These are phyloP conservation scores for Cytidiella melzeri DNA, from an alignment of 768 basidiomycete species.

Conservation along the genomic window DNA sequence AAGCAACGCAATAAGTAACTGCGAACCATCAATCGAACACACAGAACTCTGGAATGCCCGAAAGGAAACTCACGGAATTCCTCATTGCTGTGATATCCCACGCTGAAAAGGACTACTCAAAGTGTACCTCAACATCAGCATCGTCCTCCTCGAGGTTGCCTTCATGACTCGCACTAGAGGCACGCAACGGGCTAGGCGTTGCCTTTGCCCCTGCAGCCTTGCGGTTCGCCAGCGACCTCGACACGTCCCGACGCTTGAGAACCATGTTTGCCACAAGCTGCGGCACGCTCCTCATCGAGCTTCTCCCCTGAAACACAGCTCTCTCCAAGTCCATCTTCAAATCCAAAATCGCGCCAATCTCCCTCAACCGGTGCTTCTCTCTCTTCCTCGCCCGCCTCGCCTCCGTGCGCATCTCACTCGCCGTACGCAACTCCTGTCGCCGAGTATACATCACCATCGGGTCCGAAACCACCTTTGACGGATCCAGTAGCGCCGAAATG, in stretches of 20 bases:
- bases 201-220: constrained; percentile 18
- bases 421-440: constrained; percentile 28
- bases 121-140: neutral
- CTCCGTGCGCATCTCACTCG: constrained; percentile 35
- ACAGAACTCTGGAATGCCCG: neutral
- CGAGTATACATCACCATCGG: constrained; percentile 19
- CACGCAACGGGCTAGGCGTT: constrained; percentile 8
- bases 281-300: constrained; percentile 25
- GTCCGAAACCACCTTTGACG: constrained; percentile 24
- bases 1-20: neutral
- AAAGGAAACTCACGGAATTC: neutral
- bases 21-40: neutral
- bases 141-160: neutral
- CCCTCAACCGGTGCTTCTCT: constrained; percentile 49
- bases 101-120: neutral
- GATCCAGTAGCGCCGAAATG: constrained; percentile 29
- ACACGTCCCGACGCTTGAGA: constrained; percentile 35
- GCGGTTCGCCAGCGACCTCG: constrained; percentile 33
- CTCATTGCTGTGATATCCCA: neutral
- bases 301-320: constrained; percentile 17
- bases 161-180: neutral
- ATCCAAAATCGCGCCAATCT: constrained; percentile 49
- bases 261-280: constrained; percentile 45
- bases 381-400: constrained; percentile 40
- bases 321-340: constrained; percentile 40